Evolutionary conservation across 2,329 filamentous ascomycete species (phyloP), one percentile per base, ranked within the genome.

Genomic region (Pezicula radicicola): DNA sequence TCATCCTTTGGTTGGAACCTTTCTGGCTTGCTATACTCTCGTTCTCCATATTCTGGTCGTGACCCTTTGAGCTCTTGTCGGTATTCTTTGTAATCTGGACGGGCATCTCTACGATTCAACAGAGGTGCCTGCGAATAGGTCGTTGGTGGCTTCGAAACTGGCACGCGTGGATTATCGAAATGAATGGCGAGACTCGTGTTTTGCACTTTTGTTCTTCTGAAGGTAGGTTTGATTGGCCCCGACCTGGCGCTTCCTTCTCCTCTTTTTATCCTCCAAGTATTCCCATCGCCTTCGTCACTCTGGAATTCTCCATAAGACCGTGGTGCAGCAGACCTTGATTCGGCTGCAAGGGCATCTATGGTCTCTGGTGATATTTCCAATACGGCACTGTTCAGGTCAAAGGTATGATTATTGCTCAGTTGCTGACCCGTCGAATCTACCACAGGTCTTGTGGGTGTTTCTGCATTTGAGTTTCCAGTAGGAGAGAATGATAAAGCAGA

Each of bases 291-390:
- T 8, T 39, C 19, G 2, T 9, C 30, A 4, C 7, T 37, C 30
- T 21, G 16, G 6, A 10, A 10, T 13, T n/a, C 12, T 13, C 18
- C 19, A 37, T 15, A 19, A 25, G 21, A 21, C 13, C 2, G 15
- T 21, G 19, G 21, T 19, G 12, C 12, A 18, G 10, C 36, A 12
- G 44, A 25, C 19, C 45, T 18, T 18, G 53, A 30, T 35, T 63
- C 63, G 35, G 60, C 58, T 15, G 58, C 52, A 42, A 68, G 55
- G 2, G 58, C 56, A 56, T 72, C 67, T 54, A 73, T 66, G 6
- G 67, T 61, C 37, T 72, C 69, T 9, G 60, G 62, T 13, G 65
- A 69, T 9, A 66, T 60, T 16, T 72, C 69, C 28, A 68, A 59
- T 45, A 72, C 57, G 4, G 60, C 57, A 19, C 61, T 62, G 25